A percentile compares a stretch with the other conserved stretches of the same genome.
phyloP scores from a whole-genome alignment of 148 eudicot species.

The Arctostaphylos glauca region DNA sequence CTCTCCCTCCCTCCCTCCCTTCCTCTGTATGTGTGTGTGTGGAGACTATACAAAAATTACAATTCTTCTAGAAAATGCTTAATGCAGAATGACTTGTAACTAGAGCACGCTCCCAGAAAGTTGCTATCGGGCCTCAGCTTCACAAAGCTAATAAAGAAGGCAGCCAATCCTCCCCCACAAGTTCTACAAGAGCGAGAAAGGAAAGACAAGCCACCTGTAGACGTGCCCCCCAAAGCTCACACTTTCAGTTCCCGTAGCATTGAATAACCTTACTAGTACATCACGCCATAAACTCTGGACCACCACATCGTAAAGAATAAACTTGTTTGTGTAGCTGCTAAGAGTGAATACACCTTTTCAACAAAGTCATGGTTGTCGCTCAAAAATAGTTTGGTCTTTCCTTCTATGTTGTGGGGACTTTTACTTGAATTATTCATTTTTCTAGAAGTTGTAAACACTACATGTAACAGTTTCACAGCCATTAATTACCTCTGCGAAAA shows the following conservation, averaged over 20 bases:
- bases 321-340: neutral
- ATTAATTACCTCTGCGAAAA: neutral
- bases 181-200: neutral
- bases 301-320: neutral
- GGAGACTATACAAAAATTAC: too few species aligned
- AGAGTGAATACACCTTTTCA: neutral
- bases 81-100: neutral
- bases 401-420: neutral
- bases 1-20: neutral
- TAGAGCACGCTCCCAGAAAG: conserved; percentile 2
- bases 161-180: too few species aligned
- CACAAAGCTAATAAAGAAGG: neutral
- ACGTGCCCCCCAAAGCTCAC: neutral
- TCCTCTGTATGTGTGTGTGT: too few species aligned
- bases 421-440: neutral
- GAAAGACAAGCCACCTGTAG: neutral
- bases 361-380: neutral
- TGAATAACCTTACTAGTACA: neutral
- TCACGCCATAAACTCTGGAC: neutral
- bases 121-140: neutral
- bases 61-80: neutral
- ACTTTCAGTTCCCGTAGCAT: neutral
- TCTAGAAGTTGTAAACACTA: neutral
- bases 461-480: neutral
- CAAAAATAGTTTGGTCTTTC: neutral